Conservation (phyloP, 2,329 filamentous ascomycete genomes). For the Ophiostoma australiae region DNA sequence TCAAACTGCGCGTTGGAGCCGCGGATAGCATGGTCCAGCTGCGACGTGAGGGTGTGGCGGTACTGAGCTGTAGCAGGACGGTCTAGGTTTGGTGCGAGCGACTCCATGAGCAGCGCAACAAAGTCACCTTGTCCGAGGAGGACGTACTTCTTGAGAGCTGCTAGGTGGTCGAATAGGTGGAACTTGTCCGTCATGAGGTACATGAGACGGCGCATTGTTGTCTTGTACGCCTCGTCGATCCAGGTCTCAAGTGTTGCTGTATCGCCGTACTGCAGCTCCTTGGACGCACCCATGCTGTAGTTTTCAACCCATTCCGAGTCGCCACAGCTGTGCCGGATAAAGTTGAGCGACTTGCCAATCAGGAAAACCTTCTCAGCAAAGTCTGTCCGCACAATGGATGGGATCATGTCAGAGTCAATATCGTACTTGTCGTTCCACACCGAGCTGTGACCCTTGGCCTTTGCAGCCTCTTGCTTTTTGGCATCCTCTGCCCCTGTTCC, state of each 20-base stretch:
- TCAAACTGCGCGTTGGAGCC: slow-evolving; percentile 97
- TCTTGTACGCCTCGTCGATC: slow-evolving; percentile 96
- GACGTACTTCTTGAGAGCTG: slow-evolving; percentile 89
- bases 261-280: slow-evolving; percentile 87
- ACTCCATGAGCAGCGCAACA: slow-evolving; percentile 95
- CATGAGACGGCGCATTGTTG: slow-evolving; percentile 92
- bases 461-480: slow-evolving; percentile 40
- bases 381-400: slow-evolving; percentile 85
- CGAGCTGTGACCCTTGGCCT: slow-evolving; percentile 66
- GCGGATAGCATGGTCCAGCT: slow-evolving; percentile 93
- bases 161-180: slow-evolving; percentile 85
- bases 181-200: slow-evolving; percentile 94
- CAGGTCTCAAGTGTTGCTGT: slow-evolving; percentile 85
- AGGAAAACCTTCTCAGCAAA: slow-evolving; percentile 96
- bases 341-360: slow-evolving; percentile 96
- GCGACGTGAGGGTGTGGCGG: slow-evolving; percentile 92
- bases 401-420: slow-evolving; percentile 77
- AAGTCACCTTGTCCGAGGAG: slow-evolving; percentile 95
- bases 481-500: slow-evolving; percentile 46
- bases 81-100: slow-evolving; percentile 84
- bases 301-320: slow-evolving; percentile 93
- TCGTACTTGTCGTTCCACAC: slow-evolving; percentile 99
- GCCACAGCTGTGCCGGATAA: slow-evolving; percentile 91
- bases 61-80: slow-evolving; percentile 96
- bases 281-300: slow-evolving; percentile 89